Evolutionary conservation across 306 rosid species (phyloP).

Genomic region (Prosopis cineraria): DNA sequence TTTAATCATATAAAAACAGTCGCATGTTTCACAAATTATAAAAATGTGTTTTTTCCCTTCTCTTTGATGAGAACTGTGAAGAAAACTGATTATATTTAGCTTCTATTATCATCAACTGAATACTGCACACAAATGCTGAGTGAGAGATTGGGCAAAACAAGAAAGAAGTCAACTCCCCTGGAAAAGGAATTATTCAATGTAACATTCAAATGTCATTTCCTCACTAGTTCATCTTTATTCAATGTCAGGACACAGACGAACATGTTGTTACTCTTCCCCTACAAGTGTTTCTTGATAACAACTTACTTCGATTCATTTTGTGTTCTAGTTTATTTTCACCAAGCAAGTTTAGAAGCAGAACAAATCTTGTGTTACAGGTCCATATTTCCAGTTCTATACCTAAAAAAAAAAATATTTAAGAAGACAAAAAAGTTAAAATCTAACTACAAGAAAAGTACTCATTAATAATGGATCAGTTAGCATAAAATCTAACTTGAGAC

Average conservation of each 20-base stretch:
- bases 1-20: not conserved
- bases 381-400: not conserved
- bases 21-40: conserved; percentile 18
- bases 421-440: not conserved
- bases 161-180: not conserved
- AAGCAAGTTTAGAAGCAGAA: not conserved
- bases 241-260: not conserved
- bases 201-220: conserved; percentile 5
- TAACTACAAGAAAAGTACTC: not conserved
- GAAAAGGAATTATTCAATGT: not conserved
- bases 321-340: conserved; percentile 1
- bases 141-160: not conserved
- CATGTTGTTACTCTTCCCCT: not conserved
- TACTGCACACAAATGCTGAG: not conserved
- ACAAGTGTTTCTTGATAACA: not conserved
- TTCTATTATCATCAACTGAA: not conserved
- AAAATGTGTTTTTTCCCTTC: not conserved
- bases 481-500: conserved; percentile 10
- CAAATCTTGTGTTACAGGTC: not conserved
- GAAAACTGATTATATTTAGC: not conserved
- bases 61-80: conserved; percentile 24
- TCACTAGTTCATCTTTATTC: not conserved
- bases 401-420: not conserved
- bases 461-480: not conserved
- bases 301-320: conserved; percentile 8